These are phyloP conservation scores for Boletus mariae DNA, from an alignment of 1,284 basidiomycete species.

Conservation along the genomic window DNA sequence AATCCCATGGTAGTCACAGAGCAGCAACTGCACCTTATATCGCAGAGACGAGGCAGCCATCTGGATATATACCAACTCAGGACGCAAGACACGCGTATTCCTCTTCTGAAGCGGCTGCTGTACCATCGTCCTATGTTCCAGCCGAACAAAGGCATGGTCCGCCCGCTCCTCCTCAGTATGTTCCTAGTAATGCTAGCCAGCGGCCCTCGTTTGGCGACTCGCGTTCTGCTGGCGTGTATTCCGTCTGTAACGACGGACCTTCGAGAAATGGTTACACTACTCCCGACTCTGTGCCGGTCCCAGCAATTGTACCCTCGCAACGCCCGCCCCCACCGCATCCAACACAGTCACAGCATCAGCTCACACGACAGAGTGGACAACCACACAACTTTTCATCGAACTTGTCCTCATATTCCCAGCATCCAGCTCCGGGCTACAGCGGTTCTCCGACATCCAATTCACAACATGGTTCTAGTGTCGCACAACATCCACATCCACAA, in stretches of 20 bases:
- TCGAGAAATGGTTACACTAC: constrained; percentile 16
- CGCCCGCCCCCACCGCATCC: constrained; percentile 13
- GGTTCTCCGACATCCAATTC: constrained; percentile 15
- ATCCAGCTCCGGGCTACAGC: constrained; percentile 14
- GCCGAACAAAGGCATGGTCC: constrained; percentile 23
- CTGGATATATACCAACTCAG: constrained; percentile 20
- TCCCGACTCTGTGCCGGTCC: constrained; percentile 16
- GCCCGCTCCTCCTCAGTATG: constrained; percentile 16
- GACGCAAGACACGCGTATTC: constrained; percentile 24
- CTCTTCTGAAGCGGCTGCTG: constrained; percentile 16
- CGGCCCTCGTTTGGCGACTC: constrained; percentile 26
- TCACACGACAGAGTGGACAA: constrained; percentile 21
- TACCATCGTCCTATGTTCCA: constrained; percentile 17
- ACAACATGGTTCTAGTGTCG: constrained; percentile 13
- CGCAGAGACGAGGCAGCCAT: constrained; percentile 23
- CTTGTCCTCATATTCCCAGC: constrained; percentile 20
- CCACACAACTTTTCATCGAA: constrained; percentile 18
- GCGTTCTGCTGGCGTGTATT: constrained; percentile 21
- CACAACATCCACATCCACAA: constrained; percentile 23
- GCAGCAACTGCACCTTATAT: constrained; percentile 9
- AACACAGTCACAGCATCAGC: constrained; percentile 18
- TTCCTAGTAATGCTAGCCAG: constrained; percentile 19
- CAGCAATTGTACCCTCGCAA: constrained; percentile 19
- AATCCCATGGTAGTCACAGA: constrained; percentile 16
- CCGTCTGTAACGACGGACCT: constrained; percentile 3